Evolutionary conservation across 768 basidiomycete species (phyloP), one percentile per base, ranked within the genome.

Genomic region (Arthromyces matolae): DNA sequence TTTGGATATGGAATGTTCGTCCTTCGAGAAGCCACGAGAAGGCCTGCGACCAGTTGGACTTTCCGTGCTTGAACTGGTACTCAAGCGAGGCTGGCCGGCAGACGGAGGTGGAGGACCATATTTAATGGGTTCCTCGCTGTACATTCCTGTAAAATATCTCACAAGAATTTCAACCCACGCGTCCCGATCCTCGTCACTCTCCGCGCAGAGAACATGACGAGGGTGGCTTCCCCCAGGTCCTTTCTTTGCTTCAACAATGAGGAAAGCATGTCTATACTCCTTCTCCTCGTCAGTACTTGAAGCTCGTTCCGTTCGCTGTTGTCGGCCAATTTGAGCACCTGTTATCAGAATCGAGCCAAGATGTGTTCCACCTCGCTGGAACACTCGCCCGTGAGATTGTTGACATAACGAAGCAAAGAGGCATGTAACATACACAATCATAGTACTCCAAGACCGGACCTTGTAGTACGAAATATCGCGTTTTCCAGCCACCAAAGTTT

Each of bases 401-500:
- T 47, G 27, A 28, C 40, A 47, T n/a, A n/a, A n/a, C n/a, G 45
- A 51, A 28, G 19, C 36, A 50, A 16, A 47, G 34, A 33, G 53
- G 39, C 18, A 19, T 40, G 40, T 42, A 28, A 81, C 93, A 71
- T 68, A 97, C 95, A 59, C 82, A 85, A 68, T 98, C 96, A 59
- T 89, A 99, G 66, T 98, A 99, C 60, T 95, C 91, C 42, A 98
- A 75, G 1, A 87, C 79, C 3, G 91, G 85, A 0, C 94, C 93
- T 65, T 91, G 86, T 20, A 97, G 74, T 7, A 97, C 92, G 59
- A 98, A 98, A 67, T 84, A 99, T 34, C 96, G 78, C 20, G 92
- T 92, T 63, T 95, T 94, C 95, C 92, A 94, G 2, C 95, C 93
- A 36, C 96, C 96, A 68, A 98, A 97, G 60, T 92, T 96, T 72